Evolutionary conservation across 768 basidiomycete species (phyloP).

Genomic region (Tulasnella sp.): DNA sequence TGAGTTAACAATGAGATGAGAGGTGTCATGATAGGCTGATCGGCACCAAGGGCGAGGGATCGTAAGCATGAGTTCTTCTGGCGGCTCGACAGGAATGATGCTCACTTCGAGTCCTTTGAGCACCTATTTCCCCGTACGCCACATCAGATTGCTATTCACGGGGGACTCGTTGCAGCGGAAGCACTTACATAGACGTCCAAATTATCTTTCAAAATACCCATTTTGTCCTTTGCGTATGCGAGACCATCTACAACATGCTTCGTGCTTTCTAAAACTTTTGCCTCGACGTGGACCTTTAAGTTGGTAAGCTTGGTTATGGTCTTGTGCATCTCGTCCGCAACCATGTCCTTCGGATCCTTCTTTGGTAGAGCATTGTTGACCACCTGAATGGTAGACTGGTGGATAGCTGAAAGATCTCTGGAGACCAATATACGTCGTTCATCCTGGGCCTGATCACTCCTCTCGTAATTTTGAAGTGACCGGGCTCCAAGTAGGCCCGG

Average conservation of each 20-base stretch:
- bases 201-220: not conserved
- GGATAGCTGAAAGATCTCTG: too few relatives aligned
- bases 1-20: not conserved
- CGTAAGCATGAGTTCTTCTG: too few relatives aligned
- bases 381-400: too few relatives aligned
- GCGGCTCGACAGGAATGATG: too few relatives aligned
- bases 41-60: too few relatives aligned
- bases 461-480: too few relatives aligned
- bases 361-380: not conserved
- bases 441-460: too few relatives aligned
- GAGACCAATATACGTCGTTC: too few relatives aligned
- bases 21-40: slow-evolving; percentile 1
- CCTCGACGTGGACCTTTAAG: not conserved
- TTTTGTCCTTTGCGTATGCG: not conserved
- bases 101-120: not conserved
- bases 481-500: too few relatives aligned
- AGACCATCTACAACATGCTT: not conserved
- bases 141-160: not conserved
- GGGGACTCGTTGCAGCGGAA: not conserved
- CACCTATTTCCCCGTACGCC: not conserved
- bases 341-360: not conserved
- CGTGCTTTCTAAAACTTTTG: not conserved
- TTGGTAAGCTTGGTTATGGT: not conserved
- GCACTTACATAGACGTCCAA: not conserved
- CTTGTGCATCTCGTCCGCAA: not conserved